These are phyloP conservation scores for Mycena polygramma DNA, from an alignment of 768 basidiomycete species.

Conservation along the genomic window DNA sequence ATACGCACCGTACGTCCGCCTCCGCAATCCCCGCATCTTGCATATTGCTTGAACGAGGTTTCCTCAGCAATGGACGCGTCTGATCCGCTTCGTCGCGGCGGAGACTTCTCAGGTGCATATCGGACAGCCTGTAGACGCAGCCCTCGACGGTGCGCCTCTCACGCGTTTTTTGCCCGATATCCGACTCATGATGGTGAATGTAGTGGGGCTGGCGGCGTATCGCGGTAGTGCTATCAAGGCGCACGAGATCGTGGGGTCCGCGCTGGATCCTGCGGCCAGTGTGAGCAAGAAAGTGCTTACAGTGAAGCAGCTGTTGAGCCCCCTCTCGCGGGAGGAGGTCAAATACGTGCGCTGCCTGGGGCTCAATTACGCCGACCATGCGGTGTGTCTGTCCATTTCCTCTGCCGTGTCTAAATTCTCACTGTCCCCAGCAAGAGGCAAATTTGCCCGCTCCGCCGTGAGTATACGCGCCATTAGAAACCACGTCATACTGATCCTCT, in stretches of 20 bases:
- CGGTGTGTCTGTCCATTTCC: slow-evolving; percentile 55
- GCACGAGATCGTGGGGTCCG: slow-evolving; percentile 79
- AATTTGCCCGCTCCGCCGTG: slow-evolving; percentile 75
- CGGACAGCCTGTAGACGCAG: slow-evolving; percentile 79
- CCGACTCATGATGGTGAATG: slow-evolving; percentile 7
- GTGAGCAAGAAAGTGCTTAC: slow-evolving; percentile 75
- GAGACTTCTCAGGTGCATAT: slow-evolving; percentile 83
- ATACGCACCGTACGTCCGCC: slow-evolving; percentile 37
- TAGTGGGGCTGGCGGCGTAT: slow-evolving; percentile 72
- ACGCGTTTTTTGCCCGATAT: background rate
- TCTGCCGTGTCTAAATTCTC: background rate
- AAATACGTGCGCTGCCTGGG: slow-evolving; percentile 83
- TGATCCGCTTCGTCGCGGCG: slow-evolving; percentile 84
- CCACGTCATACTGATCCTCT: background rate
- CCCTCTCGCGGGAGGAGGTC: slow-evolving; percentile 75
- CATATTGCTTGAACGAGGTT: background rate
- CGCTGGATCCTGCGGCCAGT: slow-evolving; percentile 74
- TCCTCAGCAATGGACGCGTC: slow-evolving; percentile 78
- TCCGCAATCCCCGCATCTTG: background rate
- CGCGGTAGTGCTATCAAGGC: slow-evolving; percentile 71
- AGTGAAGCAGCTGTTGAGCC: slow-evolving; percentile 77
- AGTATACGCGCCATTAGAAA: slow-evolving; percentile 35
- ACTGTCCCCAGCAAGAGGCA: slow-evolving; percentile 66
- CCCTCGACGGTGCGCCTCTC: slow-evolving; percentile 67
- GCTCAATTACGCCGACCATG: slow-evolving; percentile 89